Evolutionary conservation across 805 yeast species (phyloP).

Genomic region (Teunomyces aglyptinius): DNA sequence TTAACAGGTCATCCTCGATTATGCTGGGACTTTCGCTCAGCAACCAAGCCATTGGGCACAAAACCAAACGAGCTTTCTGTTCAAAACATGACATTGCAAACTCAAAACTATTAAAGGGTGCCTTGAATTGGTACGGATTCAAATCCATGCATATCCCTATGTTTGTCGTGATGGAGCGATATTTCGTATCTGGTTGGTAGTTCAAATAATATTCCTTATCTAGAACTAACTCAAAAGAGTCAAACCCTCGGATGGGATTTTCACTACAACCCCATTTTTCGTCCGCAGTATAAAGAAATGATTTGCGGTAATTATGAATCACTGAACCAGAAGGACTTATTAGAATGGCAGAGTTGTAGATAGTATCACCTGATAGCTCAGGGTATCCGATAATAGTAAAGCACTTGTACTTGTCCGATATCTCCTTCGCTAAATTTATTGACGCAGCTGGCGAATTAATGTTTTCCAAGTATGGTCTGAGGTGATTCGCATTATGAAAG

Average conservation of each 20-base stretch:
- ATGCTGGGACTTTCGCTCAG: slow-evolving; percentile 47
- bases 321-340: slow-evolving; percentile 57
- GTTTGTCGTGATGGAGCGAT: slow-evolving; percentile 32
- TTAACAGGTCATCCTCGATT: background rate
- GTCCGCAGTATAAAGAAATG: slow-evolving; percentile 76
- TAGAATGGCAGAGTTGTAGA: slow-evolving; percentile 73
- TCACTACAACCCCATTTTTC: slow-evolving; percentile 77
- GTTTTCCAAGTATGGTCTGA: slow-evolving; percentile 57
- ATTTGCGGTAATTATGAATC: slow-evolving; percentile 68
- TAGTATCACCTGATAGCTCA: slow-evolving; percentile 40
- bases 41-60: slow-evolving; percentile 90
- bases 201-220: slow-evolving; percentile 14
- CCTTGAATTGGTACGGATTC: slow-evolving; percentile 79
- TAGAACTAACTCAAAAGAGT: slow-evolving; percentile 44
- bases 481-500: slow-evolving; percentile 47
- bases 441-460: slow-evolving; percentile 42
- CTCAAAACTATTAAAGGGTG: slow-evolving; percentile 75
- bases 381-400: slow-evolving; percentile 84
- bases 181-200: slow-evolving; percentile 3
- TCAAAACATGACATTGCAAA: slow-evolving; percentile 54
- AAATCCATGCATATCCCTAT: slow-evolving; percentile 95
- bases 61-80: slow-evolving; percentile 51
- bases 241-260: slow-evolving; percentile 57
- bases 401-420: slow-evolving; percentile 52
- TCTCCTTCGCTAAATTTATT: slow-evolving; percentile 53